Conservation (phyloP, 129 eudicot species). For the Lactuca sativa region DNA sequence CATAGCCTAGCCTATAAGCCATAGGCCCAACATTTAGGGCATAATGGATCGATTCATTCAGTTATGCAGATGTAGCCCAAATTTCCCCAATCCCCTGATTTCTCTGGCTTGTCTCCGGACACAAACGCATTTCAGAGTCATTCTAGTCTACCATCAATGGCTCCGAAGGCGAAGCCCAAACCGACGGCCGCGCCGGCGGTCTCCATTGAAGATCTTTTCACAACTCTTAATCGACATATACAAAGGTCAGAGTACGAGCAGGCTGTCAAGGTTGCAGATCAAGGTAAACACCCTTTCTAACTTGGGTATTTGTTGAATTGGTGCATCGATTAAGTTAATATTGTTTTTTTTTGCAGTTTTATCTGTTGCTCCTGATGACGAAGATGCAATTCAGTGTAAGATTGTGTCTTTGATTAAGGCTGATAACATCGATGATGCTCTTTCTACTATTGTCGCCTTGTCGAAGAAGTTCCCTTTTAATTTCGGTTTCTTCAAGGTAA, state of each 20-base stretch:
- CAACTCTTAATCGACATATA: conserved; percentile 70
- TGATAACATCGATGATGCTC: conserved; percentile 69
- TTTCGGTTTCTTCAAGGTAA: conserved; percentile 72
- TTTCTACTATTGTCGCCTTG: conserved; percentile 40
- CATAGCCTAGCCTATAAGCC: not conserved
- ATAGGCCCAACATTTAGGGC: conserved; percentile 15
- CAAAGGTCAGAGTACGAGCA: conserved; percentile 52
- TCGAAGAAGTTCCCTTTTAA: conserved; percentile 47
- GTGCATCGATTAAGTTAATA: not conserved
- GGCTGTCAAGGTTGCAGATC: conserved; percentile 78
- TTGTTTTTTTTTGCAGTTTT: conserved; percentile 48
- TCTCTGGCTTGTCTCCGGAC: conserved; percentile 13
- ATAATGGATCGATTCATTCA: not conserved
- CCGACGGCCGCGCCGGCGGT: conserved; percentile 41
- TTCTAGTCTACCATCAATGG: conserved; percentile 37
- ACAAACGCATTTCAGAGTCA: not conserved
- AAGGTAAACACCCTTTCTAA: conserved; percentile 41
- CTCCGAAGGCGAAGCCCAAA: conserved; percentile 76
- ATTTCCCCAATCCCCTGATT: conserved; percentile 4
- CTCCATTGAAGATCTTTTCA: conserved; percentile 81
- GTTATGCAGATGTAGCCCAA: not conserved
- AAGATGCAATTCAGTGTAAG: conserved; percentile 83
- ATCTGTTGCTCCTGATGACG: conserved; percentile 72
- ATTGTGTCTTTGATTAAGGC: conserved; percentile 67
- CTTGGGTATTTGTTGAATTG: not conserved